Conservation (phyloP, 2,329 filamentous ascomycete species). For the Monosporascus ibericus region DNA sequence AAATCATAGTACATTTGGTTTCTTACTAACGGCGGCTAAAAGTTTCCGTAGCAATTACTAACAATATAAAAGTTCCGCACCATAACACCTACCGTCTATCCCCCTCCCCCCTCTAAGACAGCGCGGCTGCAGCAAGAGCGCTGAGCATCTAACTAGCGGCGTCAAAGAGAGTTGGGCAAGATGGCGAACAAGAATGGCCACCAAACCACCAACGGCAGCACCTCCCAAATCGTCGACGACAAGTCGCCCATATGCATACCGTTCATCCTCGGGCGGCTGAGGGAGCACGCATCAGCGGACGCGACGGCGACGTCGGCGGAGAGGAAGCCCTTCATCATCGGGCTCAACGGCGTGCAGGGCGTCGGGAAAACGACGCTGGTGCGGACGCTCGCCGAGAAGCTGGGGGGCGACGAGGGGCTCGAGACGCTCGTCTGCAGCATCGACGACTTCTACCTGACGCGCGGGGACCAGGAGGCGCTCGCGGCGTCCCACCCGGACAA, state of each 20-base stretch:
- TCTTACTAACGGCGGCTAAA: too few species aligned
- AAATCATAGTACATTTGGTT: too few species aligned
- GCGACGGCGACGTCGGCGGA: not conserved
- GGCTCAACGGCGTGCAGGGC: slow-evolving; percentile 86
- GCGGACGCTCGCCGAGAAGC: slow-evolving; percentile 54
- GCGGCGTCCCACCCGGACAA: slow-evolving; percentile 63
- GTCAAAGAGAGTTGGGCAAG: too few species aligned
- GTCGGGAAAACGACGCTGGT: slow-evolving; percentile 90
- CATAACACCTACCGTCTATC: too few species aligned
- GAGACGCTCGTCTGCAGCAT: slow-evolving; percentile 70
- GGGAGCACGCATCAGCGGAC: slow-evolving; percentile 32
- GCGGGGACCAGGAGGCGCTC: slow-evolving; percentile 60
- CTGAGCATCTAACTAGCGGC: too few species aligned
- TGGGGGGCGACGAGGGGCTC: slow-evolving; percentile 51
- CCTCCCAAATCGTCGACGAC: slow-evolving; percentile 57
- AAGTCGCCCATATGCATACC: slow-evolving; percentile 72
- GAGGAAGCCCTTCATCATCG: slow-evolving; percentile 69
- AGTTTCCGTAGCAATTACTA: too few species aligned
- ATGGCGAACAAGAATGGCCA: too few species aligned
- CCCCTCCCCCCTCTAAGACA: too few species aligned
- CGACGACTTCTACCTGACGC: slow-evolving; percentile 83
- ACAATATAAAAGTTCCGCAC: too few species aligned
- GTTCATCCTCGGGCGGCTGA: slow-evolving; percentile 62
- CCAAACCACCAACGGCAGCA: not conserved
- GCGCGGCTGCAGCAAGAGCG: too few species aligned